Conservation (phyloP, 2,329 filamentous ascomycete genomes). For the Zymoseptoria passerinii region DNA sequence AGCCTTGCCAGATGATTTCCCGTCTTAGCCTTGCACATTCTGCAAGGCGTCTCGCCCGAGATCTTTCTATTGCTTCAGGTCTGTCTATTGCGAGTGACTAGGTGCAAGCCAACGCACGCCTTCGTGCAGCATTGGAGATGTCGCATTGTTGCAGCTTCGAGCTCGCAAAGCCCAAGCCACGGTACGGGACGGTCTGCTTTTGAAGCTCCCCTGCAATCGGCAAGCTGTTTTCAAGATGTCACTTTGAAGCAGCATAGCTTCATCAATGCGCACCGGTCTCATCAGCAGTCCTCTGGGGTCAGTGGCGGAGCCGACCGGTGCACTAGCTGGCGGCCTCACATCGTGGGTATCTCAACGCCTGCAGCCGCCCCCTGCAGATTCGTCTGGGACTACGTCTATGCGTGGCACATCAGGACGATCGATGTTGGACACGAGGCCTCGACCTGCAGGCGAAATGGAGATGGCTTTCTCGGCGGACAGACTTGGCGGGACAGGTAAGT, state of each 20-base stretch:
- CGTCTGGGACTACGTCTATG: background rate
- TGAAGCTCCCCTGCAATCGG: background rate
- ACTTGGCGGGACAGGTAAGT: no score
- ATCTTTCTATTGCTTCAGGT: background rate
- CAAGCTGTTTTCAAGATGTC: background rate
- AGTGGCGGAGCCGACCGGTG: background rate
- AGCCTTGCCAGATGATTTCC: background rate
- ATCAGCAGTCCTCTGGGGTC: background rate
- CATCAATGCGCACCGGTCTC: background rate
- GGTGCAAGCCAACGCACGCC: background rate
- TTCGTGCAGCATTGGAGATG: background rate
- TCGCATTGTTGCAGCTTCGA: background rate
- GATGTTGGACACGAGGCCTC: background rate
- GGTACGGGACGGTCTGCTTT: background rate
- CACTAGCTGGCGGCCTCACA: background rate
- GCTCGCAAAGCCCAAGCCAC: background rate
- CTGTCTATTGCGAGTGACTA: background rate
- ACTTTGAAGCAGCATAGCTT: background rate
- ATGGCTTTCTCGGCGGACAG: no score
- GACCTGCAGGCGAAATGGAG: no score
- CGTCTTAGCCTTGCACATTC: background rate
- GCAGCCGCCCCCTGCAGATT: background rate
- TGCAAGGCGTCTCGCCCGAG: background rate
- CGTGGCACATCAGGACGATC: background rate
- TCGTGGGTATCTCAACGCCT: background rate